A percentile compares a stretch with the other conserved stretches of the same genome.
Conservation (phyloP, 495 filamentous ascomycete species). For the Usnea hakonensis region DNA sequence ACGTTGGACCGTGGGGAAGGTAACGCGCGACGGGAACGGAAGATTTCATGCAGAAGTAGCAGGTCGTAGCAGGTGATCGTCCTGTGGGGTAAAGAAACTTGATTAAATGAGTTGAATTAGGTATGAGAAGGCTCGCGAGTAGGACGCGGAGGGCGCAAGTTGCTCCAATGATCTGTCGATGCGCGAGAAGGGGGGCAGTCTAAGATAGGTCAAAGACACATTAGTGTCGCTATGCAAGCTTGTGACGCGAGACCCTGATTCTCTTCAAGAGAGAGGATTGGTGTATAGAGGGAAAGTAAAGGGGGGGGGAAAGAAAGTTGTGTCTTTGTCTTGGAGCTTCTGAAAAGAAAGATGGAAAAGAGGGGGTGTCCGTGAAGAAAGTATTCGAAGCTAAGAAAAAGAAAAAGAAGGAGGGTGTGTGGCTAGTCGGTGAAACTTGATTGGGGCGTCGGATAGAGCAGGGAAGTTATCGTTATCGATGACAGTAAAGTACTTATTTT, state of each 20-base stretch:
- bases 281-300: neutral
- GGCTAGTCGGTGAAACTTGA: constrained; percentile 5
- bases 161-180: constrained; percentile 13
- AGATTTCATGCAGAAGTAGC: constrained; percentile 23
- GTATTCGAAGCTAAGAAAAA: neutral
- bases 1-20: constrained; percentile 12
- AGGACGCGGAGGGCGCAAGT: constrained; percentile 2
- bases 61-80: constrained; percentile 23
- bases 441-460: constrained; percentile 4
- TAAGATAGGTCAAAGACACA: constrained; percentile 3
- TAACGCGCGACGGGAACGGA: constrained; percentile 25
- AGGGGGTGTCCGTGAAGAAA: constrained; percentile 1
- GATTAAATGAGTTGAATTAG: constrained; percentile 1
- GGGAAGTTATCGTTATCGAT: neutral
- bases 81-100: constrained; percentile 18
- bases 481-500: too few relatives aligned
- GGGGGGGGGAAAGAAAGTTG: neutral
- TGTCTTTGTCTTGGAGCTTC: neutral
- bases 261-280: neutral
- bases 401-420: neutral
- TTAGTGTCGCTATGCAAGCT: constrained; percentile 18
- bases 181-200: neutral
- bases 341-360: constrained; percentile 1
- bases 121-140: constrained; percentile 6
- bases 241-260: constrained; percentile 17